phyloP scores from a whole-genome alignment of 345 rosid species.

The Citrus australasica region DNA sequence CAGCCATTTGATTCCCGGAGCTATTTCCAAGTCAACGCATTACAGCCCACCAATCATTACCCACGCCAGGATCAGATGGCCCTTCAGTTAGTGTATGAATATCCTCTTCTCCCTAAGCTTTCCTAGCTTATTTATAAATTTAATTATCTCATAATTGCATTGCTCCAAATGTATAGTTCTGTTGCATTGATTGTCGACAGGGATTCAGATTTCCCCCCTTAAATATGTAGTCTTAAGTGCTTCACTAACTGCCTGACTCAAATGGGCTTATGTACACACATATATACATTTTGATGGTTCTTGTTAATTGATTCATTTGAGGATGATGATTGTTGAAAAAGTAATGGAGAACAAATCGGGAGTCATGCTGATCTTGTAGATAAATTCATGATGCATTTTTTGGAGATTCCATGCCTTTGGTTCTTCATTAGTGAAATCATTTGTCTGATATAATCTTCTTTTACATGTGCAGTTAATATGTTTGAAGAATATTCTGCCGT shows the following conservation, averaged over 20 bases:
- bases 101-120: not conserved
- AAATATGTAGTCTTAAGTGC: no score
- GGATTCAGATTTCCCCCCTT: no score
- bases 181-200: no score
- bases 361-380: not conserved
- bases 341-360: not conserved
- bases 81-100: slow-evolving; percentile 77
- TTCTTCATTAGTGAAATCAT: not conserved
- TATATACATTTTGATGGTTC: not conserved
- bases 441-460: not conserved
- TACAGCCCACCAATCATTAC: slow-evolving; percentile 68
- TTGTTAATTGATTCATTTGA: not conserved
- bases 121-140: not conserved
- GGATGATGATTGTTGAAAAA: not conserved
- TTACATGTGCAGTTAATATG: slow-evolving; percentile 19
- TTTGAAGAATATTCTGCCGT: not conserved
- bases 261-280: not conserved
- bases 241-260: no score
- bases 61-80: slow-evolving; percentile 72
- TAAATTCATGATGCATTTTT: not conserved
- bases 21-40: slow-evolving; percentile 78
- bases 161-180: no score
- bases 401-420: not conserved
- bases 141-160: not conserved
- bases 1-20: slow-evolving; percentile 64